Conservation (phyloP, 2,329 filamentous ascomycete genomes). For the Fusarium anguioides region DNA sequence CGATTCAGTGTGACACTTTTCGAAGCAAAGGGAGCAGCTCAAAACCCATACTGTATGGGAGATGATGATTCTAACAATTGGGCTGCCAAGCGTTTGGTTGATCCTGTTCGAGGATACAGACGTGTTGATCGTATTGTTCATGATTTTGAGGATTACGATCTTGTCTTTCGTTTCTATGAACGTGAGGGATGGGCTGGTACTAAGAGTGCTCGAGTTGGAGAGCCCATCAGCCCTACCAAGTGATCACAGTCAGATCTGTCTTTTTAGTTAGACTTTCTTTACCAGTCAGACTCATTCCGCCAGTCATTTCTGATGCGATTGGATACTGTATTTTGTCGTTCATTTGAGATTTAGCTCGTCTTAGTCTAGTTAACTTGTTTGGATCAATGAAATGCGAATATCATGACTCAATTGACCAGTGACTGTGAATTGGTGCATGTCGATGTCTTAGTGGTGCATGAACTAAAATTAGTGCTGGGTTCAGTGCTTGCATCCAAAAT, state of each 20-base stretch:
- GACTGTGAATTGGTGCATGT: no score
- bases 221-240: conserved; percentile 52
- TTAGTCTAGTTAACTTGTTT: not conserved
- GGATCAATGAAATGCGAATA: not conserved
- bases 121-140: conserved; percentile 95
- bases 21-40: conserved; percentile 77
- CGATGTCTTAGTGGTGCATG: no score
- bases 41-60: conserved; percentile 55
- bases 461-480: not conserved
- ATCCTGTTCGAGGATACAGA: conserved; percentile 85
- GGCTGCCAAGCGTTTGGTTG: conserved; percentile 68
- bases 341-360: not conserved
- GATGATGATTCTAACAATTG: conserved; percentile 53
- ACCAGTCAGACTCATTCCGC: not conserved
- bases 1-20: conserved; percentile 97
- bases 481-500: not conserved
- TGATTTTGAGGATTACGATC: conserved; percentile 95
- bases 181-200: conserved; percentile 78
- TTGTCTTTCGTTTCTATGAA: conserved; percentile 97
- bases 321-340: not conserved
- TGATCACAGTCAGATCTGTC: conserved; percentile 20
- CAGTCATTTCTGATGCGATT: not conserved
- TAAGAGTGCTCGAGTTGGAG: conserved; percentile 65
- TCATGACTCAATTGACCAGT: not conserved
- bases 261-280: no score